phyloP scores from a whole-genome alignment of 1,139 yeast species.

The Pneumocystis murina region DNA sequence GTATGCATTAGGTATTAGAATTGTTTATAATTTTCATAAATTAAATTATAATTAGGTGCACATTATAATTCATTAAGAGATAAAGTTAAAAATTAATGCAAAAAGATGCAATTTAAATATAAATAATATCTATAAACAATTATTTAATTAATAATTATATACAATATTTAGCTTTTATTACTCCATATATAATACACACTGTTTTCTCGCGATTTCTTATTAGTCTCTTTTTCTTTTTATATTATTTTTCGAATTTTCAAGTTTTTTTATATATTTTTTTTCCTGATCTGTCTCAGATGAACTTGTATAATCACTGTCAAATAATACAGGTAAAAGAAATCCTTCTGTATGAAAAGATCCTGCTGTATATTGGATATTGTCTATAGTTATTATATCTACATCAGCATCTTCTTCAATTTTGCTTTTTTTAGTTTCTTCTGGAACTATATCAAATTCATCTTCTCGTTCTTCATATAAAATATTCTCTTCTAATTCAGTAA shows the following conservation, averaged over 20 bases:
- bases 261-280: not conserved
- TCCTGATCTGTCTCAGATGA: not conserved
- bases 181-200: not conserved
- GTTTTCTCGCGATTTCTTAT: too few relatives aligned
- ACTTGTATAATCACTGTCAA: not conserved
- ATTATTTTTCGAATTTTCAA: not conserved
- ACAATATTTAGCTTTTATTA: not conserved
- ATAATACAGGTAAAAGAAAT: not conserved
- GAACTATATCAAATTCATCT: conserved; percentile 68
- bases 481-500: conserved; percentile 86
- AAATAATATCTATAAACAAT: not conserved
- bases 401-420: conserved; percentile 52
- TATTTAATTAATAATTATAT: not conserved
- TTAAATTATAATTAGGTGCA: conserved; percentile 28
- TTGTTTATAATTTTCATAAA: not conserved
- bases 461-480: conserved; percentile 77
- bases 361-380: conserved; percentile 19
- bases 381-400: conserved; percentile 55
- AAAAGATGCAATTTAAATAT: not conserved
- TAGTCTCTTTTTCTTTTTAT: not conserved
- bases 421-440: conserved; percentile 44
- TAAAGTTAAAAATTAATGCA: not conserved
- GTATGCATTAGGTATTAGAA: conserved; percentile 52
- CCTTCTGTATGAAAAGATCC: not conserved
- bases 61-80: conserved; percentile 71